Evolutionary conservation across 2,329 filamentous ascomycete genomes (phyloP).

Genomic region (Periconia sp.): DNA sequence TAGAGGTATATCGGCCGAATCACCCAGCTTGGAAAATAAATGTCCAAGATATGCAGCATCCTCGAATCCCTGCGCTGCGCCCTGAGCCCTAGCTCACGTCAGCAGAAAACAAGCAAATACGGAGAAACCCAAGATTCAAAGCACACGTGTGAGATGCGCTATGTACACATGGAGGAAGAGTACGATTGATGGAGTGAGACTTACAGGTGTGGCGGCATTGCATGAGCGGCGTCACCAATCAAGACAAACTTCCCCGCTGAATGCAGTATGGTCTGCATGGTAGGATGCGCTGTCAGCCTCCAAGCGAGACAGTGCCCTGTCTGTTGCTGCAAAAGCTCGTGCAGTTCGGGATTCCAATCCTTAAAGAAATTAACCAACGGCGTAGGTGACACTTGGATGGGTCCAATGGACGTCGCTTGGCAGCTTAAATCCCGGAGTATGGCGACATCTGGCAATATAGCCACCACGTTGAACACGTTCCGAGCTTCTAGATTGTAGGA

Average conservation of each 20-base stretch:
- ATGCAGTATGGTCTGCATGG: not conserved
- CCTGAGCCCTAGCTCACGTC: not conserved
- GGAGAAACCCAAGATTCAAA: too few species aligned
- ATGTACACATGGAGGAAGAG: too few species aligned
- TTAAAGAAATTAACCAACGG: not conserved
- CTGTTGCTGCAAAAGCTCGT: not conserved
- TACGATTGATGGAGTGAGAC: not conserved
- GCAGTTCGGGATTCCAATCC: not conserved
- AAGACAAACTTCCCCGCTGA: not conserved
- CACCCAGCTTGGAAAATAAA: too few species aligned
- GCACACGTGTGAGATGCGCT: too few species aligned
- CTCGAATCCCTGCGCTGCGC: not conserved
- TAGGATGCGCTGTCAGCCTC: not conserved
- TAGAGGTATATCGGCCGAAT: not conserved
- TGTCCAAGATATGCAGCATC: not conserved
- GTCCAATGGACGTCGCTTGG: not conserved
- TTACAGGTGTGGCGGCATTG: not conserved
- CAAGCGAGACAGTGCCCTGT: not conserved
- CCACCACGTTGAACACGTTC: not conserved
- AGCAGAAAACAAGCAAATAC: not conserved
- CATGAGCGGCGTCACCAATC: not conserved
- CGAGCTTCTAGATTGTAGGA: not conserved
- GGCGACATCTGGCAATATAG: not conserved
- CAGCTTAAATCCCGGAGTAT: not conserved
- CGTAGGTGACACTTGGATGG: not conserved